phyloP scores from a whole-genome alignment of 225 moss, liverwort and hornwort species.

The Sphagnum tenellum region DNA sequence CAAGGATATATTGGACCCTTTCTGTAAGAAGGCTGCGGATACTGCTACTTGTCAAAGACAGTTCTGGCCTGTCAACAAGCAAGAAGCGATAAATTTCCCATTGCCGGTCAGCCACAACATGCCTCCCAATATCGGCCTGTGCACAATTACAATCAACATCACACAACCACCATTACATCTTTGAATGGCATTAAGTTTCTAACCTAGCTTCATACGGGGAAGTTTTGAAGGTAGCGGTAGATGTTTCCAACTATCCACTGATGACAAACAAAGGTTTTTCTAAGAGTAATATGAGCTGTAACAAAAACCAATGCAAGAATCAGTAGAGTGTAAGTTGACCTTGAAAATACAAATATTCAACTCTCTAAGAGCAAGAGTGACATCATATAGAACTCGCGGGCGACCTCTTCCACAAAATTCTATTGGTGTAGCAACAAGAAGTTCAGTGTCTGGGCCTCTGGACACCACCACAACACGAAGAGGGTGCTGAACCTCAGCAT shows the following conservation, averaged over 20 bases:
- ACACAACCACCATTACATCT: too few relatives aligned
- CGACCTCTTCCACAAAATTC: slow-evolving; percentile 58
- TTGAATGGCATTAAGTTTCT: too few relatives aligned
- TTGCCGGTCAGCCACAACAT: slow-evolving; percentile 1
- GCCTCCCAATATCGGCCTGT: slow-evolving; percentile 7
- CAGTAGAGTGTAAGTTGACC: slow-evolving; percentile 9
- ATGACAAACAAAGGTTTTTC: too few relatives aligned
- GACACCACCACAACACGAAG: slow-evolving; percentile 48
- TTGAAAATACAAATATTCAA: slow-evolving; percentile 66
- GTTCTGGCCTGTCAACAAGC: slow-evolving; percentile 6
- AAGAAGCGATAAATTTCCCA: slow-evolving; percentile 6
- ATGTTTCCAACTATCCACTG: too few relatives aligned
- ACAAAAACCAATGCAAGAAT: too few relatives aligned
- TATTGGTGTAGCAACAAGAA: slow-evolving; percentile 59
- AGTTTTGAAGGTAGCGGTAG: too few relatives aligned
- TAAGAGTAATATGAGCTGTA: too few relatives aligned
- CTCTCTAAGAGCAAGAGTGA: slow-evolving; percentile 43
- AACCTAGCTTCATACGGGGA: too few relatives aligned
- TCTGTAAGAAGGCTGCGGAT: neutral
- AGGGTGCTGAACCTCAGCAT: slow-evolving; percentile 39
- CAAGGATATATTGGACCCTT: neutral
- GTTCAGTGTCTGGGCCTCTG: slow-evolving; percentile 49
- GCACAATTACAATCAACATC: neutral
- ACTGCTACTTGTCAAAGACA: neutral
- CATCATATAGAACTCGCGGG: slow-evolving; percentile 65